Evolutionary conservation across 1,139 yeast genomes (phyloP).

Genomic region (Hyphopichia pseudoburtonii): DNA sequence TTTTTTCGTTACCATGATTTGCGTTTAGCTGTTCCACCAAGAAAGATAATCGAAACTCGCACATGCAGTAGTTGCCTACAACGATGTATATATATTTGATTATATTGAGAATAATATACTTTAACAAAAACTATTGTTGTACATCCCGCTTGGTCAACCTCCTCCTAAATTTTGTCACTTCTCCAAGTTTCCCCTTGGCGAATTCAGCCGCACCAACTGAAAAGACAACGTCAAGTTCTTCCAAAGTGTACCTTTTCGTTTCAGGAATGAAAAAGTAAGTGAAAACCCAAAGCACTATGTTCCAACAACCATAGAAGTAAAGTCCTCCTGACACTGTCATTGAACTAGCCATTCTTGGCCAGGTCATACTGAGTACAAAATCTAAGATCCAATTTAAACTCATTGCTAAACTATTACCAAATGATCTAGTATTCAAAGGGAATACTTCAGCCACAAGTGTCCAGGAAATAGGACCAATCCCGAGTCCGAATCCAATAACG

Average conservation of each 20-base stretch:
- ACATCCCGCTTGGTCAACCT: no score
- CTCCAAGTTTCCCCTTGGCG: not conserved
- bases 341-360: slow-evolving; percentile 7
- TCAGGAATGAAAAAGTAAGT: slow-evolving; percentile 20
- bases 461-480: slow-evolving; percentile 9
- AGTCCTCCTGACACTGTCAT: slow-evolving; percentile 7
- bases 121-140: no score
- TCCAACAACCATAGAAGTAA: slow-evolving; percentile 12
- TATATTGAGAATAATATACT: no score
- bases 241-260: slow-evolving; percentile 5
- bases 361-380: slow-evolving; percentile 8
- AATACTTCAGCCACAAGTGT: slow-evolving; percentile 8
- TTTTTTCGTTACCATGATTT: no score
- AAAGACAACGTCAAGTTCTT: slow-evolving; percentile 5
- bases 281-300: slow-evolving; percentile 6
- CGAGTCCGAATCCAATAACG: slow-evolving; percentile 7
- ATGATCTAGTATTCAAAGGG: slow-evolving; percentile 6
- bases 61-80: no score
- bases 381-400: slow-evolving; percentile 7
- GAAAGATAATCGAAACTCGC: no score
- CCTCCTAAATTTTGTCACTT: no score
- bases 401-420: slow-evolving; percentile 5
- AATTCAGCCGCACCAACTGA: not conserved
- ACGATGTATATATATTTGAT: no score
- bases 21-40: no score